phyloP scores from a whole-genome alignment of 306 rosid genomes.

The Trifolium dubium region DNA sequence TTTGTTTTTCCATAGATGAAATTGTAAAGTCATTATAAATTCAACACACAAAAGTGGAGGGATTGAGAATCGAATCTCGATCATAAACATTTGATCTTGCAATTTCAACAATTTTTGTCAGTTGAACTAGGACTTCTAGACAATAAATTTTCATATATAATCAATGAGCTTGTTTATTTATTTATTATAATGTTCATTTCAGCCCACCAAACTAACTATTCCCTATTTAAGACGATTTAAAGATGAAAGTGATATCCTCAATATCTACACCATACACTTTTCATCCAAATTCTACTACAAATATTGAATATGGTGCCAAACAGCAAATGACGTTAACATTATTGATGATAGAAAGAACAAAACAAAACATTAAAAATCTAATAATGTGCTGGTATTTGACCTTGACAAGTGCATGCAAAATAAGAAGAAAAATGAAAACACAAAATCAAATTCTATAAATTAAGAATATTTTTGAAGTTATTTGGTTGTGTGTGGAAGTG shows the following conservation, averaged over 20 bases:
- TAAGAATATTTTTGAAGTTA: neutral
- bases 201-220: neutral
- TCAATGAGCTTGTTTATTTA: neutral
- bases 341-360: constrained; percentile 14
- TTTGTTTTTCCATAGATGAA: too few relatives aligned
- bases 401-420: constrained; percentile 19
- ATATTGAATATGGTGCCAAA: constrained; percentile 1
- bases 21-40: too few relatives aligned
- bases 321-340: neutral
- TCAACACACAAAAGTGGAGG: too few relatives aligned
- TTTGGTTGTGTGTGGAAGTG: constrained; percentile 27
- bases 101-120: too few relatives aligned
- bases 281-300: neutral
- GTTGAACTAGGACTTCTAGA: too few relatives aligned
- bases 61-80: too few relatives aligned
- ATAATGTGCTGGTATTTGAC: neutral
- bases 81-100: too few relatives aligned
- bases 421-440: neutral
- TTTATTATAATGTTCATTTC: neutral
- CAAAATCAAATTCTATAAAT: constrained; percentile 4
- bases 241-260: constrained; percentile 7
- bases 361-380: constrained; percentile 1
- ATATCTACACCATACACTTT: constrained; percentile 34
- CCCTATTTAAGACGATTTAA: neutral
- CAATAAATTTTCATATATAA: neutral